Conservation (phyloP, 495 filamentous ascomycete species). For the Sphaerosporella brunnea region DNA sequence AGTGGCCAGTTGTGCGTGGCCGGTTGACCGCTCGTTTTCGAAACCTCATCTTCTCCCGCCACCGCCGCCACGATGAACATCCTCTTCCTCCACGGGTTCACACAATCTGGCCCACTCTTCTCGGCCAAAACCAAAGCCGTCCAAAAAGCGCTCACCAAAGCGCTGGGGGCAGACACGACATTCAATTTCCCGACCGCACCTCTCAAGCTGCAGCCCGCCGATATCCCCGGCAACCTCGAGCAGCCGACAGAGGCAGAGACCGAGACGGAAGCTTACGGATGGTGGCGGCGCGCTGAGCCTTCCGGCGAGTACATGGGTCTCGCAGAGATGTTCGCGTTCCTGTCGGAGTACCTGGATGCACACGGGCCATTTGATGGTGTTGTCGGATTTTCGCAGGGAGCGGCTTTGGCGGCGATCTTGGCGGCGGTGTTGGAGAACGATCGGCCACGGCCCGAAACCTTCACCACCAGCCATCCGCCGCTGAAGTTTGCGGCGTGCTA, state of each 20-base stretch:
- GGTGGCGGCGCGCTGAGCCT: conserved; percentile 57
- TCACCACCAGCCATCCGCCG: conserved; percentile 29
- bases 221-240: conserved; percentile 54
- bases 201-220: conserved; percentile 32
- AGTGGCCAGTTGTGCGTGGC: no score
- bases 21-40: no score
- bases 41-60: not conserved
- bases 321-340: conserved; percentile 38
- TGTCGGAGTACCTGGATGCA: conserved; percentile 40
- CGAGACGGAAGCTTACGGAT: conserved; percentile 53
- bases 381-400: conserved; percentile 30
- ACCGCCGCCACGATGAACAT: conserved; percentile 2
- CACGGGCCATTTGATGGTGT: conserved; percentile 28
- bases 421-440: conserved; percentile 47
- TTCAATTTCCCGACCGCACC: conserved; percentile 35
- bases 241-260: conserved; percentile 27
- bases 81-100: conserved; percentile 53
- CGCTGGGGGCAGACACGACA: conserved; percentile 37
- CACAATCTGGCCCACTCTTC: conserved; percentile 77
- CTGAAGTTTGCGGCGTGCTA: conserved; percentile 69
- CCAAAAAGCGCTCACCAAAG: conserved; percentile 58
- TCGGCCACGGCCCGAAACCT: conserved; percentile 30
- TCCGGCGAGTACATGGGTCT: conserved; percentile 45
- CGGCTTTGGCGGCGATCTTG: conserved; percentile 31
- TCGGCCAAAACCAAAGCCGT: conserved; percentile 76